phyloP scores from a whole-genome alignment of 305 asterid species.

The Salvia sclarea region DNA sequence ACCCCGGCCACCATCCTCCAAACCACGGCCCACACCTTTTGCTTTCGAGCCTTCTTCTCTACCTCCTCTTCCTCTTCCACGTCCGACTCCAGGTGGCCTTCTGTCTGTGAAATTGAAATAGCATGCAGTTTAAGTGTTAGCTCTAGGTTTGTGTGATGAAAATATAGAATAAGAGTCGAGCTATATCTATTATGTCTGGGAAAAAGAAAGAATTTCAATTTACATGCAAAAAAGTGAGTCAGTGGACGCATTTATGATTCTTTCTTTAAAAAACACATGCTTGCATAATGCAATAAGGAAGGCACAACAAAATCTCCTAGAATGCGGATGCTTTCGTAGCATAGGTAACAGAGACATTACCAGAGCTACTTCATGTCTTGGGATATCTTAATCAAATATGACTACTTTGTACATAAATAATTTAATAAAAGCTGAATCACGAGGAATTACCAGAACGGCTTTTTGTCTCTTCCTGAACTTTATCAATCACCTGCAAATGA shows the following conservation, averaged over 20 bases:
- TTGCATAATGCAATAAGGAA: background rate
- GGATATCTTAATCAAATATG: slow-evolving; percentile 8
- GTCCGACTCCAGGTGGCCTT: slow-evolving; percentile 70
- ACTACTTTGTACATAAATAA: background rate
- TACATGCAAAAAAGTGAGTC: background rate
- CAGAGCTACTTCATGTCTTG: background rate
- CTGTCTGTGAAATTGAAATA: slow-evolving; percentile 41
- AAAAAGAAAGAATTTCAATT: background rate
- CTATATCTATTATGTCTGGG: background rate
- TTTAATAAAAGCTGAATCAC: background rate
- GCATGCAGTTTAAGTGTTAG: background rate
- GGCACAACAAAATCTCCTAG: background rate
- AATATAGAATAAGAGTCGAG: background rate
- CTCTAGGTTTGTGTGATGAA: slow-evolving; percentile 8
- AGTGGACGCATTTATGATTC: too few relatives aligned
- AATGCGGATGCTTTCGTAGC: background rate
- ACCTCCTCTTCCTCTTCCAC: slow-evolving; percentile 72
- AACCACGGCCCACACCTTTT: slow-evolving; percentile 53
- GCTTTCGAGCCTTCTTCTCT: slow-evolving; percentile 51
- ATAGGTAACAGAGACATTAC: background rate
- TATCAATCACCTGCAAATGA: slow-evolving; percentile 55
- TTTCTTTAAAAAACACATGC: background rate
- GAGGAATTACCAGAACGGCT: slow-evolving; percentile 46
- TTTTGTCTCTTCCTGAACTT: slow-evolving; percentile 60
- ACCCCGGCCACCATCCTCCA: slow-evolving; percentile 58